These are phyloP conservation scores for Cerioporus squamosus DNA, from an alignment of 1,284 basidiomycete genomes.

Conservation along the genomic window DNA sequence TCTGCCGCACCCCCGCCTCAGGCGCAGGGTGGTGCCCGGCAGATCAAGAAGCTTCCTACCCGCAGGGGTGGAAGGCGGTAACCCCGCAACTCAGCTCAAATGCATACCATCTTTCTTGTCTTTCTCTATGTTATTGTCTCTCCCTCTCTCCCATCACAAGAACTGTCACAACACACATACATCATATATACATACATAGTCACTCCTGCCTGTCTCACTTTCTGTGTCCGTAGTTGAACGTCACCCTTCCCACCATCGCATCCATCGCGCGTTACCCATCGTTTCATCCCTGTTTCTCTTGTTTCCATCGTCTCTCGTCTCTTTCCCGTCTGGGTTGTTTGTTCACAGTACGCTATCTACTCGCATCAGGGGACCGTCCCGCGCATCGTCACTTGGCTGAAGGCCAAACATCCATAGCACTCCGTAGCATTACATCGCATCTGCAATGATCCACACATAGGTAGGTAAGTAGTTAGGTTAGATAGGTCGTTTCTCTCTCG, in stretches of 20 bases:
- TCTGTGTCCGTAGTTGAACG: slow-evolving; percentile 13
- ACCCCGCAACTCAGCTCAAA: background rate
- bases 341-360: slow-evolving; percentile 21
- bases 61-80: slow-evolving; percentile 34
- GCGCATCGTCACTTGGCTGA: slow-evolving; percentile 29
- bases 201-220: slow-evolving; percentile 1
- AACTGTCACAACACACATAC: slow-evolving; percentile 21
- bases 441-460: slow-evolving; percentile 7
- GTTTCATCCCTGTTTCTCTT: no score
- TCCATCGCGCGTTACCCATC: slow-evolving; percentile 17
- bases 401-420: slow-evolving; percentile 30
- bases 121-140: slow-evolving; percentile 10
- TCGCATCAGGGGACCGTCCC: slow-evolving; percentile 21
- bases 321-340: slow-evolving; percentile 1
- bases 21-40: slow-evolving; percentile 19
- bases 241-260: slow-evolving; percentile 1
- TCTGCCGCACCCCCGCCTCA: slow-evolving; percentile 30
- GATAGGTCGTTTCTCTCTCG: background rate
- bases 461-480: slow-evolving; percentile 11
- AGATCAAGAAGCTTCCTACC: slow-evolving; percentile 38
- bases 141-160: slow-evolving; percentile 5
- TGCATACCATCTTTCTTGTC: background rate
- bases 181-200: slow-evolving; percentile 21
- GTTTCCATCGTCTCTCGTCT: background rate
- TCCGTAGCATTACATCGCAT: slow-evolving; percentile 15